Conservation (phyloP, 1,139 yeast genomes). For the Debaryomycetaceae sp. region DNA sequence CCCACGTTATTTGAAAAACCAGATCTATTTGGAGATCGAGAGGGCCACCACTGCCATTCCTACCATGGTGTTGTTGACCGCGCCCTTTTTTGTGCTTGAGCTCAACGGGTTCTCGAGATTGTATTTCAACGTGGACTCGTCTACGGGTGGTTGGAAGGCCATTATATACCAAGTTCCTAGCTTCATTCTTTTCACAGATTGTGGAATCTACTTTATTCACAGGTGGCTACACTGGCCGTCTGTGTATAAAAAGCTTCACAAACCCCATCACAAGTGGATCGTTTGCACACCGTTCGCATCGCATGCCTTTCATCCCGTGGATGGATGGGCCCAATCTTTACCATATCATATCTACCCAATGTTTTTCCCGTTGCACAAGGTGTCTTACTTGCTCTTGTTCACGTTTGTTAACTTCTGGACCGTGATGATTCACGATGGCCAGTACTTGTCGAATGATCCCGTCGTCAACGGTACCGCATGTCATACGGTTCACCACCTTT, state of each 20-base stretch:
- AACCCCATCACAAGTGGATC: constrained; percentile 99
- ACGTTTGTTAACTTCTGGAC: constrained; percentile 97
- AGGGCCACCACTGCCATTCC: constrained; percentile 85
- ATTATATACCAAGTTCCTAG: constrained; percentile 64
- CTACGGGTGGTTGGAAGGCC: constrained; percentile 69
- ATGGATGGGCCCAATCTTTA: constrained; percentile 87
- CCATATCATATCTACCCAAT: constrained; percentile 93
- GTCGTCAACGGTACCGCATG: constrained; percentile 96
- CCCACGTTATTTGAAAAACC: constrained; percentile 93
- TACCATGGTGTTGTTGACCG: constrained; percentile 76
- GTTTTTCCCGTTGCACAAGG: constrained; percentile 86
- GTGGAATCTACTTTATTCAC: constrained; percentile 87
- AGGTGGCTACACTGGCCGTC: constrained; percentile 90
- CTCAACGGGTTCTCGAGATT: constrained; percentile 78
- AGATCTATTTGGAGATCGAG: constrained; percentile 75
- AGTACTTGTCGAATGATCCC: constrained; percentile 89
- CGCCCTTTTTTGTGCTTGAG: constrained; percentile 86
- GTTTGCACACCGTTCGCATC: constrained; percentile 98
- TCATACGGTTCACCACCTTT: constrained; percentile 93
- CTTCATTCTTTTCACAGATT: constrained; percentile 89
- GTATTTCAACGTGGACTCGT: constrained; percentile 61
- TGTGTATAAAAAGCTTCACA: constrained; percentile 82
- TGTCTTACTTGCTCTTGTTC: constrained; percentile 74
- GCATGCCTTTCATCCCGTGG: constrained; percentile 98
- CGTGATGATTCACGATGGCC: constrained; percentile 97